Conservation (phyloP, 768 basidiomycete genomes). For the Lactifluus piperatus region DNA sequence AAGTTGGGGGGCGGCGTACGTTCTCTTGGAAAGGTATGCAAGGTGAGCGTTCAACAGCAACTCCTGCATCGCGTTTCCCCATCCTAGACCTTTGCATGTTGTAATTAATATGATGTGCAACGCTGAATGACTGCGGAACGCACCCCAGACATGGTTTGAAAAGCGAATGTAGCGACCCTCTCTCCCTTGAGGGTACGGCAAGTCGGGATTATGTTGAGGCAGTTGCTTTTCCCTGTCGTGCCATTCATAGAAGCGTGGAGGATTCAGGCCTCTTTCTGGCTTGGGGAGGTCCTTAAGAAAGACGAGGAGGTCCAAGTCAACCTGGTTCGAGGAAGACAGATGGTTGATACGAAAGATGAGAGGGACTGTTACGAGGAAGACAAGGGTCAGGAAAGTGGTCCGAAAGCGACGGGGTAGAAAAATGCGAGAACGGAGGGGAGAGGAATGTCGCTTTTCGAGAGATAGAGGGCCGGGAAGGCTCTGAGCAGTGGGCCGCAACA, state of each 20-base stretch:
- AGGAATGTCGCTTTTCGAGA: not conserved
- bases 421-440: not conserved
- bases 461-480: not conserved
- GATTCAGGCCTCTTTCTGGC: not conserved
- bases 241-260: constrained; percentile 12
- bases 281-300: too few relatives aligned
- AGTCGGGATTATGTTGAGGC: constrained; percentile 10
- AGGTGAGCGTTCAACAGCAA: not conserved
- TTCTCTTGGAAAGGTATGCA: constrained; percentile 32
- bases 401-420: not conserved
- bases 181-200: constrained; percentile 16
- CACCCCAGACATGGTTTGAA: constrained; percentile 10
- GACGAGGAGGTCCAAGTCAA: not conserved
- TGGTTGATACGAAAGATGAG: not conserved
- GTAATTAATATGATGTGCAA: not conserved
- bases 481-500: not conserved
- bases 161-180: constrained; percentile 17
- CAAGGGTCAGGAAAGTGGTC: not conserved
- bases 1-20: constrained; percentile 30
- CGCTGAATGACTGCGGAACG: not conserved
- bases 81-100: constrained; percentile 42
- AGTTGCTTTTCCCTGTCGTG: constrained; percentile 8
- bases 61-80: constrained; percentile 47
- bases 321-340: not conserved
- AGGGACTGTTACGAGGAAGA: not conserved